Evolutionary conservation across 2,329 filamentous ascomycete genomes (phyloP).

Genomic region (Apiospora arundinis): DNA sequence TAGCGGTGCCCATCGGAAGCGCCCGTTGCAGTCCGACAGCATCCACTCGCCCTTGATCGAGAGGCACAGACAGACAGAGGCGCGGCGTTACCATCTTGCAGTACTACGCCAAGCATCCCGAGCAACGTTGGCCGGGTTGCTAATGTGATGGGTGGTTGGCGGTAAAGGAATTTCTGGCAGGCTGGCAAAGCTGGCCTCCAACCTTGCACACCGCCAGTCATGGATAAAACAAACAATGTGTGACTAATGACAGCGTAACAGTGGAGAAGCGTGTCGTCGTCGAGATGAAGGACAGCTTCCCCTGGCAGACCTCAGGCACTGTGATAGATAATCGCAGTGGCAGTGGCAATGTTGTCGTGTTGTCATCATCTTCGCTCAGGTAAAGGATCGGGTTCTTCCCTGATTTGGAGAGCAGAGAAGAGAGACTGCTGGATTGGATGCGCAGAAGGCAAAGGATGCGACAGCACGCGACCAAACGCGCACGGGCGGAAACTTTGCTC

Average conservation of each 20-base stretch:
- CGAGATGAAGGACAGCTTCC: neutral
- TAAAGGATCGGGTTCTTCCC: neutral
- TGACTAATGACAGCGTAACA: constrained; percentile 13
- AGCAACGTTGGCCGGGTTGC: neutral
- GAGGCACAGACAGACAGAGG: neutral
- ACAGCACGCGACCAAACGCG: neutral
- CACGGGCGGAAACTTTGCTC: neutral
- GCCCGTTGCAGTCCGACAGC: neutral
- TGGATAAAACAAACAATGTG: neutral
- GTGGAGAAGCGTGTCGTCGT: constrained; percentile 7
- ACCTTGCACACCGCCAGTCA: constrained; percentile 2
- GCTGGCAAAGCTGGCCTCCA: neutral
- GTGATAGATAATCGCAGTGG: constrained; percentile 14
- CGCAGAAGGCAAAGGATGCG: too few species aligned
- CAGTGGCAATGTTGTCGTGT: constrained; percentile 12
- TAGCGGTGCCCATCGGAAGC: neutral
- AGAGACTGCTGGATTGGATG: too few species aligned
- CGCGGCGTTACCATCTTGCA: neutral
- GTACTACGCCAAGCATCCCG: constrained; percentile 12
- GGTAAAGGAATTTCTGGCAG: neutral
- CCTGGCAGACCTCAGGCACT: neutral
- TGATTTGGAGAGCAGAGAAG: too few species aligned
- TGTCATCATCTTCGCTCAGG: neutral
- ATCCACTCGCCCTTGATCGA: neutral
- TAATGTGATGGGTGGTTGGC: constrained; percentile 3